Percentiles rank a stretch among this genome's conserved stretches.
Evolutionary conservation across 345 rosid species (phyloP).

Genomic region (Rhodamnia argentea): DNA sequence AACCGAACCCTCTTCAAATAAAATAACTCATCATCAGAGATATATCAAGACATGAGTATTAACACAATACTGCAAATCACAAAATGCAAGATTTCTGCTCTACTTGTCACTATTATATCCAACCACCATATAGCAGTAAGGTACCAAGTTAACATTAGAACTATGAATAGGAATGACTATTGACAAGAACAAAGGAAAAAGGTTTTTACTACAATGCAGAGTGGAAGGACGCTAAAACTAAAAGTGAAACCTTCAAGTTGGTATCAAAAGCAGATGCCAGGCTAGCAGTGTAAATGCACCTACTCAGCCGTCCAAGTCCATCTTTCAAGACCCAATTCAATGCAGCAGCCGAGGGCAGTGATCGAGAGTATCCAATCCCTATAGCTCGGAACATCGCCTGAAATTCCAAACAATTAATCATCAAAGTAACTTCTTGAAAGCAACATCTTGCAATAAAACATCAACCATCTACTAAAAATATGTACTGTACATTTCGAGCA

Average conservation of each 20-base stretch:
- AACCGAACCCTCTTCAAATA: slow-evolving; percentile 71
- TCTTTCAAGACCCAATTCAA: slow-evolving; percentile 89
- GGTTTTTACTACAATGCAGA: background rate
- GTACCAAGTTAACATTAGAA: background rate
- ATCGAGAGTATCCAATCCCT: slow-evolving; percentile 74
- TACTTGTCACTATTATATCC: background rate
- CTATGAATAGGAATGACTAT: background rate
- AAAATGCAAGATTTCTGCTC: background rate
- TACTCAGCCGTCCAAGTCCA: slow-evolving; percentile 77
- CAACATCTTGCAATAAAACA: background rate
- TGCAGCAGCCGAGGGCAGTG: slow-evolving; percentile 88
- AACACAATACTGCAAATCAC: background rate
- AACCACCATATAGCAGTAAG: background rate
- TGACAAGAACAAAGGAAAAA: background rate
- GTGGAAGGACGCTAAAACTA: background rate
- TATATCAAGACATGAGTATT: background rate
- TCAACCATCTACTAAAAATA: background rate
- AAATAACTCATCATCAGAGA: slow-evolving; percentile 2
- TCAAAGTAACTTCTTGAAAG: background rate
- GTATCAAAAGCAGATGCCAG: slow-evolving; percentile 84
- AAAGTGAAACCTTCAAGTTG: slow-evolving; percentile 59
- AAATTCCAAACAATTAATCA: background rate
- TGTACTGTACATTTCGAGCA: background rate
- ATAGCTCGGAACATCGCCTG: slow-evolving; percentile 92
- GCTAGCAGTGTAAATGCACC: slow-evolving; percentile 90